phyloP scores from a whole-genome alignment of 768 basidiomycete species.

The Neoboletus brunneissimus region DNA sequence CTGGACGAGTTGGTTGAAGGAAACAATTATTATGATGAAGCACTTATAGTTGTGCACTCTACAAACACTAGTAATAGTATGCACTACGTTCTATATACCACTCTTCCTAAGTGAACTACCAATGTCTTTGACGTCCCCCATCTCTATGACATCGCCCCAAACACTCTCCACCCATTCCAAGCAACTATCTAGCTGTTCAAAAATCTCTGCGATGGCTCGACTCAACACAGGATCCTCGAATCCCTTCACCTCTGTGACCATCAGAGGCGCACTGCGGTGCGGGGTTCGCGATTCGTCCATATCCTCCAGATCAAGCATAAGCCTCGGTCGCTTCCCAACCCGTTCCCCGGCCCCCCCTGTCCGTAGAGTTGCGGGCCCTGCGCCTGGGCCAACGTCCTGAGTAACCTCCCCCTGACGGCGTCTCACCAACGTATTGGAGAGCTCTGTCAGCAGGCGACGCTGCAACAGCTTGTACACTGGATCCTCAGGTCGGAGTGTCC shows the following conservation, averaged over 20 bases:
- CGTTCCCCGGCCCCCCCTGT: slow-evolving; percentile 30
- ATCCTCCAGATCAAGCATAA: slow-evolving; percentile 27
- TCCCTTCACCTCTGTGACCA: slow-evolving; percentile 46
- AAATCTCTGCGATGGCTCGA: slow-evolving; percentile 41
- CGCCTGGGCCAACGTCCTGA: background rate
- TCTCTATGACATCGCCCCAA: slow-evolving; percentile 48
- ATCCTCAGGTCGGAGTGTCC: slow-evolving; percentile 58
- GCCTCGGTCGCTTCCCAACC: slow-evolving; percentile 26
- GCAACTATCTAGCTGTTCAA: slow-evolving; percentile 38
- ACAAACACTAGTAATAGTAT: background rate
- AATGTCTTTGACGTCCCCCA: background rate
- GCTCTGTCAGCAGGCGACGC: slow-evolving; percentile 49
- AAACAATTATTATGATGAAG: background rate
- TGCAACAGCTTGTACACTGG: slow-evolving; percentile 67
- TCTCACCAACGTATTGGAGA: slow-evolving; percentile 29
- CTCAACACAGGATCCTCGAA: slow-evolving; percentile 63
- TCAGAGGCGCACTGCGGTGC: background rate
- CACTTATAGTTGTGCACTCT: background rate
- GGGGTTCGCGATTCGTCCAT: slow-evolving; percentile 8
- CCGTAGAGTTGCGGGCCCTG: slow-evolving; percentile 28
- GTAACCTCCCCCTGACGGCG: slow-evolving; percentile 7
- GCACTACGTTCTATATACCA: background rate
- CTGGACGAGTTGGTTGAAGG: background rate
- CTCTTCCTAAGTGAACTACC: background rate
- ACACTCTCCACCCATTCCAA: slow-evolving; percentile 54